Evolutionary conservation across 2,329 filamentous ascomycete species (phyloP), one percentile per base, ranked within the genome.

Genomic region (Diaporthe aspalathi): DNA sequence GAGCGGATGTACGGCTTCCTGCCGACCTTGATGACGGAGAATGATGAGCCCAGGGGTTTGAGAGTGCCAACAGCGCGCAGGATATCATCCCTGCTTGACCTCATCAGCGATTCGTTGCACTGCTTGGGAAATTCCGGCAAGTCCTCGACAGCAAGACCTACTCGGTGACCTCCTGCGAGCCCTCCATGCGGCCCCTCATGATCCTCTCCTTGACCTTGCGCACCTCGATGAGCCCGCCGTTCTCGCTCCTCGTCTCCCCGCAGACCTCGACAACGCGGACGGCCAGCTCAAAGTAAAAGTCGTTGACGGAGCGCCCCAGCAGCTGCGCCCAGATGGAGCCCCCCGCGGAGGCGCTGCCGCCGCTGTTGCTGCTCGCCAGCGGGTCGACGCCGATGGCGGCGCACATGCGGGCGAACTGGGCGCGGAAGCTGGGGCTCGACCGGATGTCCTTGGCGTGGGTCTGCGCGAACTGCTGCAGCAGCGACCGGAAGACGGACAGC

Each of bases 321-420:
- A 98, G 89, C 84, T 98, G 95, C 11, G 94, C 93, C 95, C 96
- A 98, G 72, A 98, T 91, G 71, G 92, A 96, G 22, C 89, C 89
- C 1, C 83, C 85, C 40, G 52, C 29, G 45, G 76, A 75, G 80
- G 74, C 78, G 72, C n/a, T n/a, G n/a, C 84, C 82, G 77, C 74
- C 78, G 72, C 84, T 82, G 77, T 86, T 90, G 76, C 84, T 87
- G 70, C 88, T 90, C n/a, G 94, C 94, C 22, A 99, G 87, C 2
- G 96, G 97, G 81, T 99, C 96, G 16, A 99, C 94, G 62, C 96
- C 96, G 76, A 99, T 98, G 74, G 95, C 94, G 78, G 94, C 91
- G 84, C 96, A 99, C 96, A 99, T 99, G 80, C 95, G 94, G 3
- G 96, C 95, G 79, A 99, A 99, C 82, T 99, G 95, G 43, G 95